A percentile compares a stretch with the other conserved stretches of the same genome.
These are phyloP conservation scores for Xylariaceae sp. DNA, from an alignment of 2,329 filamentous ascomycete species.

Conservation along the genomic window DNA sequence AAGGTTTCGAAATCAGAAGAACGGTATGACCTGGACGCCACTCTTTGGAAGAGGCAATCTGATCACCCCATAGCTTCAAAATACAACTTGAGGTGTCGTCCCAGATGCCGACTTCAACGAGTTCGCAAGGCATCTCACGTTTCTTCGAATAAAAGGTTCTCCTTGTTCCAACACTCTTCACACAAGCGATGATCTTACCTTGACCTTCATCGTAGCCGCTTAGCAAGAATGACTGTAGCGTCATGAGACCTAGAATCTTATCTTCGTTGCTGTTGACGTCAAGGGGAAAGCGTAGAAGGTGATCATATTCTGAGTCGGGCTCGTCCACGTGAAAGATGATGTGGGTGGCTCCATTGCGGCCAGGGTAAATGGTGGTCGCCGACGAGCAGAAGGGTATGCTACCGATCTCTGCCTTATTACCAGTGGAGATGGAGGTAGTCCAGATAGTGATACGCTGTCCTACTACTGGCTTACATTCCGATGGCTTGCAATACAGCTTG, in stretches of 20 bases:
- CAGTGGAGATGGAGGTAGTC: slow-evolving; percentile 51
- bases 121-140: slow-evolving; percentile 40
- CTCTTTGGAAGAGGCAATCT: slow-evolving; percentile 38
- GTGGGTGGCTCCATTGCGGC: slow-evolving; percentile 49
- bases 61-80: slow-evolving; percentile 53
- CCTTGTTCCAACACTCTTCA: slow-evolving; percentile 52
- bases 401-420: slow-evolving; percentile 31
- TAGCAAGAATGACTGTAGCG: slow-evolving; percentile 49
- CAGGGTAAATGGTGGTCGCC: slow-evolving; percentile 55
- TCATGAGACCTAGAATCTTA: slow-evolving; percentile 49
- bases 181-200: slow-evolving; percentile 52
- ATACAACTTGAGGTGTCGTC: slow-evolving; percentile 53
- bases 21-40: slow-evolving; percentile 48
- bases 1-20: slow-evolving; percentile 47
- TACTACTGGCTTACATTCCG: slow-evolving; percentile 41
- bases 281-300: slow-evolving; percentile 43
- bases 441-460: slow-evolving; percentile 54
- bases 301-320: slow-evolving; percentile 33
- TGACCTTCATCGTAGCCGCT: slow-evolving; percentile 50
- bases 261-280: slow-evolving; percentile 31
- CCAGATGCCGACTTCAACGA: slow-evolving; percentile 50
- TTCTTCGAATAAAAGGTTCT: slow-evolving; percentile 47
- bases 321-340: slow-evolving; percentile 49
- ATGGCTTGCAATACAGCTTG: slow-evolving; percentile 44
- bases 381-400: slow-evolving; percentile 41